These are phyloP conservation scores for Pittosporum tobira DNA, from an alignment of 129 eudicot genomes.

Conservation along the genomic window DNA sequence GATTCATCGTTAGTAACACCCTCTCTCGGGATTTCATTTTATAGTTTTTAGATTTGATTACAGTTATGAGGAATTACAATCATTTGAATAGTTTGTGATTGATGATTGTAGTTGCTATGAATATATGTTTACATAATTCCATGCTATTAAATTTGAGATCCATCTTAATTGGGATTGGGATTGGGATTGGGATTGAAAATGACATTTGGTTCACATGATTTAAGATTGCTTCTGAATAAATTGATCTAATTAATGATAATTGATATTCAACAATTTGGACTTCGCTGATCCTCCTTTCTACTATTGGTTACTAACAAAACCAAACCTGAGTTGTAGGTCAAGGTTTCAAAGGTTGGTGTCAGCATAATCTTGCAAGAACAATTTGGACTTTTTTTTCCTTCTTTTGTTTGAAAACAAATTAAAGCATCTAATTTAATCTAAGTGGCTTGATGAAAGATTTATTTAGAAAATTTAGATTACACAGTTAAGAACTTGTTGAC, in stretches of 20 bases:
- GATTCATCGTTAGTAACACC: conserved; percentile 57
- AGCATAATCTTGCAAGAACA: too few relatives aligned
- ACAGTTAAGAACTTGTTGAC: neutral
- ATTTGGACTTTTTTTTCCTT: too few relatives aligned
- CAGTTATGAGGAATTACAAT: neutral
- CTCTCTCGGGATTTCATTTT: neutral
- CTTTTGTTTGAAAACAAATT: too few relatives aligned
- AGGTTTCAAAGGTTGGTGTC: too few relatives aligned
- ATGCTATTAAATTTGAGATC: neutral
- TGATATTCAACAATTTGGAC: too few relatives aligned
- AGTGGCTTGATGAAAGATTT: too few relatives aligned
- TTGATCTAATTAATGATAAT: neutral
- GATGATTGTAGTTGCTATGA: neutral
- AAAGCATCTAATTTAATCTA: too few relatives aligned
- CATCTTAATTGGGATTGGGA: too few relatives aligned
- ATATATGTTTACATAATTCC: neutral
- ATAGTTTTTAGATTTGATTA: neutral
- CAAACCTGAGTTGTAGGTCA: too few relatives aligned
- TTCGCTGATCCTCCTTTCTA: too few relatives aligned
- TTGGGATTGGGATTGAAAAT: too few relatives aligned
- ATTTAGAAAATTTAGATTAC: neutral
- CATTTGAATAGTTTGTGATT: neutral
- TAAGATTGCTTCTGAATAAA: neutral
- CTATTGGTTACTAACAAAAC: too few relatives aligned
- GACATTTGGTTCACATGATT: neutral